These are phyloP conservation scores for Parachlorella kessleri DNA, from an alignment of 139 green algal genomes.

Conservation along the genomic window DNA sequence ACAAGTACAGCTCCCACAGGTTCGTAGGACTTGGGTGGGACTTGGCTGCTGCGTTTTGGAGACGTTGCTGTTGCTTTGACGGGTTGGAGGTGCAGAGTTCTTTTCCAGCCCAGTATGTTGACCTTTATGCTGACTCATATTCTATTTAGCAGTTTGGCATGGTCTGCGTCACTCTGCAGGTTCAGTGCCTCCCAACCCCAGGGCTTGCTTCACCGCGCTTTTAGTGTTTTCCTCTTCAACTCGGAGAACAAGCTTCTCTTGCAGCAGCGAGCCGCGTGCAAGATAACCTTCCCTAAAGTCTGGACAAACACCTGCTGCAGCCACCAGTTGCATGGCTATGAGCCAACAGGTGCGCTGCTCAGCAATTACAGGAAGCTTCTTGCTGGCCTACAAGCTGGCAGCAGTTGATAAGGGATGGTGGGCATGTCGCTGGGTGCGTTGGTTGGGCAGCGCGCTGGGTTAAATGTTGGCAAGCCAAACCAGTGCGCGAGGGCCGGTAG, in stretches of 20 bases:
- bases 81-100: too few relatives aligned
- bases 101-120: too few relatives aligned
- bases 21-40: neutral
- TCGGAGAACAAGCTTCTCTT: slow-evolving; percentile 83
- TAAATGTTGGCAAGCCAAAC: too few relatives aligned
- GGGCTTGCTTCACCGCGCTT: slow-evolving; percentile 90
- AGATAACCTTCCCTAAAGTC: slow-evolving; percentile 96
- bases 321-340: slow-evolving; percentile 87
- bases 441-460: too few relatives aligned
- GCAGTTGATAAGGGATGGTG: neutral
- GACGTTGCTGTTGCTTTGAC: too few relatives aligned
- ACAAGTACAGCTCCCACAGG: slow-evolving; percentile 82
- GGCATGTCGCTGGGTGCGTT: too few relatives aligned
- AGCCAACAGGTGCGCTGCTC: slow-evolving; percentile 48
- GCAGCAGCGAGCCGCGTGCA: slow-evolving; percentile 84
- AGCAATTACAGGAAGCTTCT: too few relatives aligned
- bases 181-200: slow-evolving; percentile 53
- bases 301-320: slow-evolving; percentile 99
- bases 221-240: slow-evolving; percentile 98
- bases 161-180: neutral
- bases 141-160: neutral
- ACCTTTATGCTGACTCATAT: too few relatives aligned
- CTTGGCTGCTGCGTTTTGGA: too few relatives aligned
- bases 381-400: too few relatives aligned
- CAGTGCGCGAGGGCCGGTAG: too few relatives aligned